A percentile compares a stretch with the other conserved stretches of the same genome.
Conservation (phyloP, 441 rosid genomes). For the Kokia cookei region DNA sequence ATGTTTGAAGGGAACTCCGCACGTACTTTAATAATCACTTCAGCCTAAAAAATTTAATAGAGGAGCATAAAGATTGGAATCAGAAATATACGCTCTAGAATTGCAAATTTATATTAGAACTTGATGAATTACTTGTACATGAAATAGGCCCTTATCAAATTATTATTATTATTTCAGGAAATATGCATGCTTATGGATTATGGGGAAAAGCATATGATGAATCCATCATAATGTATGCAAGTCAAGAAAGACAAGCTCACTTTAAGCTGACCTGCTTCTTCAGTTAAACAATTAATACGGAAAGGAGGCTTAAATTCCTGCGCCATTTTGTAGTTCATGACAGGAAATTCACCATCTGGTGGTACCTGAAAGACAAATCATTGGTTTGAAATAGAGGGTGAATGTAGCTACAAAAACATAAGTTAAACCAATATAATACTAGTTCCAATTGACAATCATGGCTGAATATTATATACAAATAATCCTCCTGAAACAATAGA, state of each 20-base stretch:
- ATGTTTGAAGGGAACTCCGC: slow-evolving; percentile 84
- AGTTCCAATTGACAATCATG: no score
- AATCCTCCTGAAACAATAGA: slow-evolving; percentile 1
- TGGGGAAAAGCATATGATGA: not conserved
- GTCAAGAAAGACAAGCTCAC: slow-evolving; percentile 22
- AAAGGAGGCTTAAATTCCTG: slow-evolving; percentile 99
- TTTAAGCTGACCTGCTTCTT: slow-evolving; percentile 93
- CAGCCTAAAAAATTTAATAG: no score
- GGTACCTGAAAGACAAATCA: slow-evolving; percentile 77
- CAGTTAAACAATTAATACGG: slow-evolving; percentile 83
- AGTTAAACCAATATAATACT: no score
- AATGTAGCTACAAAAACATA: no score
- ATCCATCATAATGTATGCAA: not conserved
- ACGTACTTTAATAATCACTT: slow-evolving; percentile 78
- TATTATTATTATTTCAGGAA: not conserved
- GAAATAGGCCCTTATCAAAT: not conserved
- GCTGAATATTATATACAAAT: not conserved
- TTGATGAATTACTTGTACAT: slow-evolving; percentile 9
- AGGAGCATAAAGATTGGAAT: not conserved
- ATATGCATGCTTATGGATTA: not conserved
- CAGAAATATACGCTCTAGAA: not conserved
- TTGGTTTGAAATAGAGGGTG: no score
- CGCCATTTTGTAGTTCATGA: slow-evolving; percentile 98
- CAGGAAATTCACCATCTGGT: slow-evolving; percentile 99
- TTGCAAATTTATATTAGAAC: not conserved